Conservation (phyloP, 495 filamentous ascomycete species). For the Sporormia fimetaria region DNA sequence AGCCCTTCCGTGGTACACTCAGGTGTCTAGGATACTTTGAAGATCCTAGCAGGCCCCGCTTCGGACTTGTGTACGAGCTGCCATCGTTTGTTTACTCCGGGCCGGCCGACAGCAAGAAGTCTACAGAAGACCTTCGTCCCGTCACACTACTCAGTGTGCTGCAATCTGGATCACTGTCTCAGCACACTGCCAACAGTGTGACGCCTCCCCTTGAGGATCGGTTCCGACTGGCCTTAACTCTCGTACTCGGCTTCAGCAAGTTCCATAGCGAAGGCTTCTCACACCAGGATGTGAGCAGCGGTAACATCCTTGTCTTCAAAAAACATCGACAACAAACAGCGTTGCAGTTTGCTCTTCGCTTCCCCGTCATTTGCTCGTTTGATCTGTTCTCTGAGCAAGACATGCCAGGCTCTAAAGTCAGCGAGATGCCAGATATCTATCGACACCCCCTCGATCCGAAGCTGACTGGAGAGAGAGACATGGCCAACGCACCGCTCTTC, state of each 20-base stretch:
- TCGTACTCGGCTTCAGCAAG: constrained; percentile 63
- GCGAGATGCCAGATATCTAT: constrained; percentile 49
- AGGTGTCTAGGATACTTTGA: constrained; percentile 75
- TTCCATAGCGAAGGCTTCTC: constrained; percentile 63
- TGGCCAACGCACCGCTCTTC: constrained; percentile 40
- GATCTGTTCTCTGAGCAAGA: constrained; percentile 67
- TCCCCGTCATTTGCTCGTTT: constrained; percentile 68
- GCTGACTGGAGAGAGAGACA: constrained; percentile 13
- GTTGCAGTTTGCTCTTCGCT: constrained; percentile 40
- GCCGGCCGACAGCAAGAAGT: constrained; percentile 39
- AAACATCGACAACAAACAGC: constrained; percentile 30
- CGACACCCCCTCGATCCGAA: constrained; percentile 52
- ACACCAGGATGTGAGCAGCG: constrained; percentile 70
- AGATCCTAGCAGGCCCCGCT: constrained; percentile 62
- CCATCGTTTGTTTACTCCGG: constrained; percentile 43
- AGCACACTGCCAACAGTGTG: constrained; percentile 37
- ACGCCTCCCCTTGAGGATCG: constrained; percentile 60
- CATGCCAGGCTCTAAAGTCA: constrained; percentile 37
- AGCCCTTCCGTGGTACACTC: constrained; percentile 48
- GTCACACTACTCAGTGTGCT: constrained; percentile 45
- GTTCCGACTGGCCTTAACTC: constrained; percentile 70
- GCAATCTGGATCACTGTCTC: constrained; percentile 37
- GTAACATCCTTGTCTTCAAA: constrained; percentile 69
- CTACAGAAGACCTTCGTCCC: constrained; percentile 37
- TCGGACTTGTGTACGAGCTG: constrained; percentile 75